Percentiles rank a stretch among this genome's conserved stretches.
These are phyloP conservation scores for Lodderomyces margitis DNA, from an alignment of 1,139 yeast species.

Conservation along the genomic window DNA sequence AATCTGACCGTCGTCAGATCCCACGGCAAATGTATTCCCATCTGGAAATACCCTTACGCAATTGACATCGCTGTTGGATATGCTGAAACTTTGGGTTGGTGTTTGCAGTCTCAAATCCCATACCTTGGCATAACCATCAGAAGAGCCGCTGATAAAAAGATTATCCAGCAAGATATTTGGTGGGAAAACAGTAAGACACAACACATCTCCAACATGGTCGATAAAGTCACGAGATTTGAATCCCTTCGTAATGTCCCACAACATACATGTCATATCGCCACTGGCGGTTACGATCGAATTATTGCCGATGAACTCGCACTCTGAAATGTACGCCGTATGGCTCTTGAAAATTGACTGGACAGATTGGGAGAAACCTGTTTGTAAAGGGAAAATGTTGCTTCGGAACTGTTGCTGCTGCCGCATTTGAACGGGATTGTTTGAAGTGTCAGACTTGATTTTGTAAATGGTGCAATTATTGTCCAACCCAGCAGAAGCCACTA, in stretches of 20 bases:
- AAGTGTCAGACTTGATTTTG: constrained; percentile 33
- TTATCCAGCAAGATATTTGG: constrained; percentile 19
- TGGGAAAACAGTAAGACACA: constrained; percentile 46
- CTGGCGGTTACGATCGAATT: constrained; percentile 65
- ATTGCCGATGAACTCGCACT: constrained; percentile 58
- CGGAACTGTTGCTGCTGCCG: not conserved
- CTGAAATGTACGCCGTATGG: constrained; percentile 81
- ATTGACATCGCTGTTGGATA: constrained; percentile 67
- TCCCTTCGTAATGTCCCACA: constrained; percentile 78
- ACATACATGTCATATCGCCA: constrained; percentile 78
- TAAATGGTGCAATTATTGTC: constrained; percentile 78
- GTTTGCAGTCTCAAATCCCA: constrained; percentile 66
- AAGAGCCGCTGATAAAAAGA: constrained; percentile 67
- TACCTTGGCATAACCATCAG: constrained; percentile 68
- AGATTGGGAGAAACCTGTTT: constrained; percentile 37
- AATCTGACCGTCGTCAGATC: constrained; percentile 79
- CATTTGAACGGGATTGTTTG: constrained; percentile 11
- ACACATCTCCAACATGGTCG: constrained; percentile 82
- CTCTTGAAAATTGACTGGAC: constrained; percentile 62
- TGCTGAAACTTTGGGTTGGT: constrained; percentile 59
- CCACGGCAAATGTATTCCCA: constrained; percentile 63
- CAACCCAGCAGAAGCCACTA: constrained; percentile 80
- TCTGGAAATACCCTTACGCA: constrained; percentile 67
- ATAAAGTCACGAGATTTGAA: constrained; percentile 53
- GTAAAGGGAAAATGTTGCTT: constrained; percentile 15